Evolutionary conservation across 257 asterid genomes (phyloP).

Genomic region (Ophiorrhiza pumila): DNA sequence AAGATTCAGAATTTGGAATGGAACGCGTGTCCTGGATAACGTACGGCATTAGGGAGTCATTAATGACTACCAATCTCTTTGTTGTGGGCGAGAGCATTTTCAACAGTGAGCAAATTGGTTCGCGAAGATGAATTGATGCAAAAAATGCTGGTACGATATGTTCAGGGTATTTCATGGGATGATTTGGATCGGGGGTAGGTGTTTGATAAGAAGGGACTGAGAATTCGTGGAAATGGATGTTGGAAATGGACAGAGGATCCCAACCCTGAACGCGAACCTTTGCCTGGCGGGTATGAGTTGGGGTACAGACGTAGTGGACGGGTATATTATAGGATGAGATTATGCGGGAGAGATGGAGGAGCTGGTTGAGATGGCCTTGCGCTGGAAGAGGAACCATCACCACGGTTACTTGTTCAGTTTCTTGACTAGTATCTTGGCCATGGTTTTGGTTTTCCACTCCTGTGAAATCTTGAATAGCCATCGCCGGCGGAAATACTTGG

Average conservation of each 20-base stretch:
- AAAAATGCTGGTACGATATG: slow-evolving; percentile 9
- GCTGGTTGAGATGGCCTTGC: slow-evolving; percentile 71
- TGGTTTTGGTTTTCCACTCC: not conserved
- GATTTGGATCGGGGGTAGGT: slow-evolving; percentile 19
- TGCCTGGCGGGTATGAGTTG: slow-evolving; percentile 52
- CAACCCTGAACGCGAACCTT: slow-evolving; percentile 41
- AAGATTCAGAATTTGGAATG: slow-evolving; percentile 20
- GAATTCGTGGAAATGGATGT: slow-evolving; percentile 41
- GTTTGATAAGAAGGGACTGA: slow-evolving; percentile 8
- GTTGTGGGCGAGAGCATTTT: not conserved
- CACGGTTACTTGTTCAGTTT: slow-evolving; percentile 29
- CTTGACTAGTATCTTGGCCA: not conserved
- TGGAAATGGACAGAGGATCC: slow-evolving; percentile 32
- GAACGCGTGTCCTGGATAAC: slow-evolving; percentile 12
- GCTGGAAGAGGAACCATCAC: slow-evolving; percentile 55
- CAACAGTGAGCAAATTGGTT: slow-evolving; percentile 4
- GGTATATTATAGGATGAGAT: no score
- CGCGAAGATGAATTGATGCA: not conserved
- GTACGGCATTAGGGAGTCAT: slow-evolving; percentile 12
- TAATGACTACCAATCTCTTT: slow-evolving; percentile 15
- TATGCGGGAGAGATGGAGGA: no score
- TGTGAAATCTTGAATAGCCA: not conserved
- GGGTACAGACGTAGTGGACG: slow-evolving; percentile 48
- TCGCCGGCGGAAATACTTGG: not conserved
- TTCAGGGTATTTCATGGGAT: slow-evolving; percentile 8